phyloP scores from a whole-genome alignment of 176 grass and related monocot genomes.

The Triticum monococcum region DNA sequence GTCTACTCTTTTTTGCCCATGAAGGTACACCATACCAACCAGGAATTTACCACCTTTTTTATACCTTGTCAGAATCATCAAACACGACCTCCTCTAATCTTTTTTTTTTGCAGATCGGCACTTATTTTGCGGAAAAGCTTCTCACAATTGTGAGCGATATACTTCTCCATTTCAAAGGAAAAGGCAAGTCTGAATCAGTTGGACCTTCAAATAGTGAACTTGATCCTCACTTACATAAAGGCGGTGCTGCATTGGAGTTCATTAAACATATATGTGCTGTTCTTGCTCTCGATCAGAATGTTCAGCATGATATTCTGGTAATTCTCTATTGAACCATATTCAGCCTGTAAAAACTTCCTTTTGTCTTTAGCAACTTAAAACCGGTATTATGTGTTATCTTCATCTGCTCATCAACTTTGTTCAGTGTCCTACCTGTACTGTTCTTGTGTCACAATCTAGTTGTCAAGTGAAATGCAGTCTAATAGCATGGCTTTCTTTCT shows the following conservation, averaged over 20 bases:
- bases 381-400: constrained; percentile 7
- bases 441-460: constrained; percentile 7
- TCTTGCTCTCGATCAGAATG: constrained; percentile 85
- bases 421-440: constrained; percentile 4
- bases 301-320: constrained; percentile 98
- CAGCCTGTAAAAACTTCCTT: constrained; percentile 16
- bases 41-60: background rate
- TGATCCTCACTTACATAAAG: constrained; percentile 54
- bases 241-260: constrained; percentile 86
- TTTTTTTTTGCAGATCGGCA: constrained; percentile 70
- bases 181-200: constrained; percentile 49
- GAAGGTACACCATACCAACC: background rate
- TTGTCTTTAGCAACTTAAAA: background rate
- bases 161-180: constrained; percentile 74
- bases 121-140: constrained; percentile 91
- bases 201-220: constrained; percentile 38
- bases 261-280: constrained; percentile 96
- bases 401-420: constrained; percentile 7
- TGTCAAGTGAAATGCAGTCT: constrained; percentile 10
- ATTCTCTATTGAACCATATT: constrained; percentile 31
- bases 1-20: background rate
- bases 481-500: constrained; percentile 3
- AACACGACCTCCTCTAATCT: constrained; percentile 8
- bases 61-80: background rate
- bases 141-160: constrained; percentile 76